A percentile compares a stretch with the other conserved stretches of the same genome.
These are phyloP conservation scores for Pleomassaria siparia DNA, from an alignment of 2,329 filamentous ascomycete genomes.

Conservation along the genomic window DNA sequence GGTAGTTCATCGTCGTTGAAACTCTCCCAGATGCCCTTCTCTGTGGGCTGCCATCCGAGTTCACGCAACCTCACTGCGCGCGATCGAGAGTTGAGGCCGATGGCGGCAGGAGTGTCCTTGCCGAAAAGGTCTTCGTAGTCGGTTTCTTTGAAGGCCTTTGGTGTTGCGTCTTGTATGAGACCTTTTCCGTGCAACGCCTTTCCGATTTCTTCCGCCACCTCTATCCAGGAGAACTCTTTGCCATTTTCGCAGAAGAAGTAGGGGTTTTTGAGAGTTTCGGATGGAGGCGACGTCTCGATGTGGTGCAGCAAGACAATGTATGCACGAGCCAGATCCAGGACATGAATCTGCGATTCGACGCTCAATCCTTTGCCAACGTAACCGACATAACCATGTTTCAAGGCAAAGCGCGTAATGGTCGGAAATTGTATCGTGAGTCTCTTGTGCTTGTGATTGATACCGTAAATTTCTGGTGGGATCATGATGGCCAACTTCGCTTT, in stretches of 20 bases:
- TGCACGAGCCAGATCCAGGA: slow-evolving; percentile 50
- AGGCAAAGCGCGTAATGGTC: slow-evolving; percentile 49
- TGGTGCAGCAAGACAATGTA: slow-evolving; percentile 51
- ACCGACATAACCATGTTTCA: slow-evolving; percentile 52
- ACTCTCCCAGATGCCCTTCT: slow-evolving; percentile 46
- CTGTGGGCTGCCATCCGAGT: slow-evolving; percentile 50
- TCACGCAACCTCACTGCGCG: slow-evolving; percentile 48
- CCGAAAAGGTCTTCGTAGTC: slow-evolving; percentile 47
- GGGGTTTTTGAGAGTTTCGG: slow-evolving; percentile 45
- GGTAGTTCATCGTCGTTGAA: slow-evolving; percentile 49
- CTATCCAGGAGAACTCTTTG: slow-evolving; percentile 48
- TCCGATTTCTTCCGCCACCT: slow-evolving; percentile 87
- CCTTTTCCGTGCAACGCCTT: slow-evolving; percentile 92
- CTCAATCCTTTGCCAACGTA: slow-evolving; percentile 48
- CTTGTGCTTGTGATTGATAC: slow-evolving; percentile 42
- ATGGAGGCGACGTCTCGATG: slow-evolving; percentile 40
- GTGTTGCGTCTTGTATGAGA: slow-evolving; percentile 70
- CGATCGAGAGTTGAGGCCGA: slow-evolving; percentile 49
- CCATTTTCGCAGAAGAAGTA: slow-evolving; percentile 55
- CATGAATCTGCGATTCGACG: slow-evolving; percentile 50
- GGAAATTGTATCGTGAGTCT: slow-evolving; percentile 53
- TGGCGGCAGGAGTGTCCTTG: slow-evolving; percentile 36
- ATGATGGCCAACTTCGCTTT: slow-evolving; percentile 52
- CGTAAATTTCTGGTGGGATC: slow-evolving; percentile 52
- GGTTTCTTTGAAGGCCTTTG: slow-evolving; percentile 40